Evolutionary conservation across 2,329 filamentous ascomycete species (phyloP), one percentile per base, ranked within the genome.

Genomic region (Colletotrichum tanaceti): DNA sequence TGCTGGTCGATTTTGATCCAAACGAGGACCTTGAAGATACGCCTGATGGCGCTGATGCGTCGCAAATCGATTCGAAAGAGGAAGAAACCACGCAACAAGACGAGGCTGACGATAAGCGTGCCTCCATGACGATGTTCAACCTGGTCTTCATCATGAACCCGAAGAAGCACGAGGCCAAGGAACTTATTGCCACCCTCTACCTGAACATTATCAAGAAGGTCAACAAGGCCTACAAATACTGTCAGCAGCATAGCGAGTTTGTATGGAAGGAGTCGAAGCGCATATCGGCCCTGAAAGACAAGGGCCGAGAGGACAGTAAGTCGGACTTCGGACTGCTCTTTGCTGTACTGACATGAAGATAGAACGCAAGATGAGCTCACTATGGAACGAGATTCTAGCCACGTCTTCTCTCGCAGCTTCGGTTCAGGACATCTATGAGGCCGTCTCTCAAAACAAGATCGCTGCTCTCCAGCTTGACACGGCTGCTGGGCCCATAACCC

Each of bases 71-170:
- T 10, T 72, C 74, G 38, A 74, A 75, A 58, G 74, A 77, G 14
- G 72, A 74, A 60, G 79, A 79, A 46, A 73, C 74, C 46, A 79
- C 77, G n/a, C 74, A 73, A 4, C 75, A 75, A 78, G 85, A 86
- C 64, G 79, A 87, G 67, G 79, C 84, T 47, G 85, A 91, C 70
- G 84, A 89, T 75, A 90, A 92, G 76, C 84, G 84, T 73, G 88
- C 86, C 72, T 88, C 88, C 54, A 94, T 98, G 92, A 94, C 91
- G 71, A 98, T 98, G 95, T 99, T 99, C 81, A 97, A 98, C 78
- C 87, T 98, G 13, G 94, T 98, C 28, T 98, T 98, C 78, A 92
- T 97, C 58, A 83, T 98, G 72, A 91, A 93, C 72, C 92, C 94
- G 3, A 91, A 90, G 58, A 89, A 90, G 60, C 84, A 94, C 65